Percentiles rank a stretch among this genome's conserved stretches.
Evolutionary conservation across 1,284 basidiomycete species (phyloP).

Genomic region (Ganoderma meredithae): DNA sequence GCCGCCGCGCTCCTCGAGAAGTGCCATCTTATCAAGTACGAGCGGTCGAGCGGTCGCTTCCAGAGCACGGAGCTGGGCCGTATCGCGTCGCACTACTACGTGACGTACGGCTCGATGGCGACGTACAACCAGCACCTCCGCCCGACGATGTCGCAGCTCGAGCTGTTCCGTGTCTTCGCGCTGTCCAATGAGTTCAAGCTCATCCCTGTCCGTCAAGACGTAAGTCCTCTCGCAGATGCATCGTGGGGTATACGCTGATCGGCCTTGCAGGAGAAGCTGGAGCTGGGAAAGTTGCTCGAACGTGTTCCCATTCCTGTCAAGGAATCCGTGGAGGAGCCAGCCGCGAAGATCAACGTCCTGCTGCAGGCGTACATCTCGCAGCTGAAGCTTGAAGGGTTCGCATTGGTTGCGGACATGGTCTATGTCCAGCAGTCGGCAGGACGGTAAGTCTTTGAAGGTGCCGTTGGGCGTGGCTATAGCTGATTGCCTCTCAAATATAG

Average conservation of each 20-base stretch:
- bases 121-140: conserved; percentile 96
- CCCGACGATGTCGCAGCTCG: conserved; percentile 87
- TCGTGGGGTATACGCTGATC: conserved; percentile 32
- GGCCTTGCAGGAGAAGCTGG: conserved; percentile 76
- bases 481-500: conserved; percentile 45
- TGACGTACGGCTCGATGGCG: conserved; percentile 96
- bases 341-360: conserved; percentile 97
- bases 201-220: conserved; percentile 70
- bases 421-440: conserved; percentile 94
- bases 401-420: conserved; percentile 98
- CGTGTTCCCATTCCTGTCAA: conserved; percentile 98
- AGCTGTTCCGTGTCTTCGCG: conserved; percentile 96
- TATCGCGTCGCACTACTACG: conserved; percentile 97
- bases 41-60: conserved; percentile 89
- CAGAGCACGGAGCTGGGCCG: conserved; percentile 92
- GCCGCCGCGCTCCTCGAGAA: conserved; percentile 96
- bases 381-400: conserved; percentile 94
- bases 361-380: conserved; percentile 96
- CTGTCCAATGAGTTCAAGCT: conserved; percentile 98
- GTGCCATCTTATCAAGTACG: conserved; percentile 93
- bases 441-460: conserved; percentile 54
- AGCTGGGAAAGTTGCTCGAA: conserved; percentile 93
- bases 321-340: conserved; percentile 95
- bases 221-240: conserved; percentile 48
- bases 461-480: too few species aligned